Base-by-base conservation (phyloP, 2,329 filamentous ascomycete species). In the Fusarium sp. region DNA sequence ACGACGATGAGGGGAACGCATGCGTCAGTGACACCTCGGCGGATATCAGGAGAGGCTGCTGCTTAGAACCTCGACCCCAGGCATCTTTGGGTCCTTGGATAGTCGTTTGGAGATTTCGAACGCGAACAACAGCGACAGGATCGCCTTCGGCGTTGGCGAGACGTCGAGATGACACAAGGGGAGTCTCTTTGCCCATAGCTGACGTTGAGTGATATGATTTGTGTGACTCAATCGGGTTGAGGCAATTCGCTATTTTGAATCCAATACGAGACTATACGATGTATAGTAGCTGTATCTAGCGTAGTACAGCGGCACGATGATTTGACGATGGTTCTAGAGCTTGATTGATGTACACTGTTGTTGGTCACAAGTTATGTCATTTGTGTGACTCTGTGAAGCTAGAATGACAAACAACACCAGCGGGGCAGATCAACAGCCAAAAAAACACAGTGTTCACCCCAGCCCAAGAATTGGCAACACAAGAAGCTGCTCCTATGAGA, bases 11-110 rank as follows among this genome's bases (percentile, higher is more conserved):
- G 53, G 83, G 83, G 77, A 94, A 94, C 1, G 86, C 80, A 12
- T 82, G 78, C 19, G 82, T 80, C 67, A 94, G 86, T 6, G 85
- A 86, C 7, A 94, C 85, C 25, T 87, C 85, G 38, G 89, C 87
- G 9, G 90, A 91, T 13, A 94, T 76, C 11, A 88, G 78, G 15
- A 90, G 84, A 12, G 92, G 92, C 81, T 94, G 93, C 16, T 84
- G 79, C 72, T 88, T 89, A 57, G 83, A 80, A 5, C 74, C 62
- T 7, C 92, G 88, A 62, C 90, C 90, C 92, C 92, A 94, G 53
- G 91, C 91, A 79, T 94, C 92, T 38, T 85, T 85, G 32, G 87
- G 89, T n/a, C 87, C 89, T 72, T 83, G 82, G 67, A 90, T 85
- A 13, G 81, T 86, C 64, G 89, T 84, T 67, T 88, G 85, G 3